These are phyloP conservation scores for Alternaria atra DNA, from an alignment of 2,329 filamentous ascomycete genomes.

Conservation along the genomic window DNA sequence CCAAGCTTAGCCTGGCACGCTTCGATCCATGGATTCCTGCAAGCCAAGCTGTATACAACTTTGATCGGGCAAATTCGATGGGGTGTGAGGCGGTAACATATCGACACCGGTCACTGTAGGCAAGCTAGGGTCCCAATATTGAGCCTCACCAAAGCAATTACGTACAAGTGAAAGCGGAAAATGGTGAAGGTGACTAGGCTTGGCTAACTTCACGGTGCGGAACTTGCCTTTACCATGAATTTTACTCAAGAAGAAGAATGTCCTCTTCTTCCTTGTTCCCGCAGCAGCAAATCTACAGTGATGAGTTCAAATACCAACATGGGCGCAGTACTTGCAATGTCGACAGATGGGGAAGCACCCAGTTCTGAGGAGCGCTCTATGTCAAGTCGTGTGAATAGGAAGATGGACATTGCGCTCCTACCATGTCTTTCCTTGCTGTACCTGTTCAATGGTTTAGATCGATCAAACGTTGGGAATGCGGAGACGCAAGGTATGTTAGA, in stretches of 20 bases:
- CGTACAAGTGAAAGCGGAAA: slow-evolving; percentile 4
- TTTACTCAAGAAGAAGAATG: neutral
- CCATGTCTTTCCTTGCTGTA: slow-evolving; percentile 32
- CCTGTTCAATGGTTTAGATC: slow-evolving; percentile 36
- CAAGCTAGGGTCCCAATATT: neutral
- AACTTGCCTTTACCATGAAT: slow-evolving; percentile 1
- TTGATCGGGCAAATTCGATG: slow-evolving; percentile 8
- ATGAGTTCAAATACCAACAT: neutral
- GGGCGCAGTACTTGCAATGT: neutral
- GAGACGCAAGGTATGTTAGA: slow-evolving; percentile 33
- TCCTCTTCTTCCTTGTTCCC: neutral
- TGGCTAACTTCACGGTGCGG: slow-evolving; percentile 1
- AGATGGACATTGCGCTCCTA: slow-evolving; percentile 34
- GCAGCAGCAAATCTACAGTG: neutral
- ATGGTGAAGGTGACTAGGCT: neutral
- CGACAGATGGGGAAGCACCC: neutral
- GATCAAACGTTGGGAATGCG: slow-evolving; percentile 39
- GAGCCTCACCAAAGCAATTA: slow-evolving; percentile 6
- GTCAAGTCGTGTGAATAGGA: slow-evolving; percentile 23
- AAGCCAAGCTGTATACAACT: slow-evolving; percentile 14
- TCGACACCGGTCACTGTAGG: neutral
- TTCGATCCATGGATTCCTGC: slow-evolving; percentile 8
- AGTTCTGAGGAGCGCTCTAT: slow-evolving; percentile 3
- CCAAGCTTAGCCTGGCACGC: neutral
- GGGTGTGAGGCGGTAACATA: slow-evolving; percentile 2